A percentile compares a stretch with the other conserved stretches of the same genome.
Evolutionary conservation across 75 land plant genomes (phyloP).

Genomic region (Pinus tabuliformis): DNA sequence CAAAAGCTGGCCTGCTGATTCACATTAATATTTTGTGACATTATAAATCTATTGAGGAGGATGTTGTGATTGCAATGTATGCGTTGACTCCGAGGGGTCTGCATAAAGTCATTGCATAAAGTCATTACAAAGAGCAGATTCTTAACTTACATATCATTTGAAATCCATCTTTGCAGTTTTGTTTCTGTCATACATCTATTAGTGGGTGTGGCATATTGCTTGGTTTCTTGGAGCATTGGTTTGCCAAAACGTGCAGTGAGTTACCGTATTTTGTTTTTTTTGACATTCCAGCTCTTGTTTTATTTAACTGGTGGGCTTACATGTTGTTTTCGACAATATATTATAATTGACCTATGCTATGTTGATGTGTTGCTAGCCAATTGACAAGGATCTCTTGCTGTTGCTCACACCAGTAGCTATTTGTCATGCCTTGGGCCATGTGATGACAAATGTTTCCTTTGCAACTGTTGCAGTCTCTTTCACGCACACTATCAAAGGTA

Average conservation of each 20-base stretch:
- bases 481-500: constrained; percentile 96
- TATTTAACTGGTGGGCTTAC: neutral
- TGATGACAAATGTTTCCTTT: constrained; percentile 94
- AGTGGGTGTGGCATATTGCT: constrained; percentile 90
- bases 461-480: constrained; percentile 99
- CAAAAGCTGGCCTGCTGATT: neutral
- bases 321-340: neutral
- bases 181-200: constrained; percentile 86
- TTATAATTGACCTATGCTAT: neutral
- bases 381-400: constrained; percentile 57
- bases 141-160: neutral
- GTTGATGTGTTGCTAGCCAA: constrained; percentile 56
- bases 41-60: neutral
- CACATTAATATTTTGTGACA: neutral
- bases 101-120: neutral
- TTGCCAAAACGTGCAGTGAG: constrained; percentile 95
- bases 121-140: neutral
- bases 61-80: neutral
- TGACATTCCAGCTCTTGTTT: neutral
- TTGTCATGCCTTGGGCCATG: constrained; percentile 96
- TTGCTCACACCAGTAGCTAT: constrained; percentile 83
- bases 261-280: neutral
- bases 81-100: neutral
- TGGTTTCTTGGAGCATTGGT: constrained; percentile 77
- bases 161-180: constrained; percentile 59